These are phyloP conservation scores for Eucalyptus dawsonii DNA, from an alignment of 345 rosid species.

Conservation along the genomic window DNA sequence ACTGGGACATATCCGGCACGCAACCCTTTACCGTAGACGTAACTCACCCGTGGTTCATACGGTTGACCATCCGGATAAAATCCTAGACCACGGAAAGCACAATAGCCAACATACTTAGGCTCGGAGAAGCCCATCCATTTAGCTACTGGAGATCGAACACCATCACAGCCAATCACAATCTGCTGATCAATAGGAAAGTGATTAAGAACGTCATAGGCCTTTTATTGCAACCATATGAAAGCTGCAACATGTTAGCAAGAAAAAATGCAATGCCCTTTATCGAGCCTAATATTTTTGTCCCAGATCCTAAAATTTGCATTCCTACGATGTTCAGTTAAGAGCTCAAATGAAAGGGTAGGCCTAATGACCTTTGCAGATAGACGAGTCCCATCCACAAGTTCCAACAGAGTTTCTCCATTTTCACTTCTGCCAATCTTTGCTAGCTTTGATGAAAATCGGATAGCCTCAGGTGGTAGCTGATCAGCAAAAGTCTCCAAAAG, in stretches of 20 bases:
- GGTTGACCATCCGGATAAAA: slow-evolving; percentile 61
- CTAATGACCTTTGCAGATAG: slow-evolving; percentile 44
- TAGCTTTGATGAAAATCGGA: slow-evolving; percentile 62
- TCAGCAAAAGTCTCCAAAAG: slow-evolving; percentile 71
- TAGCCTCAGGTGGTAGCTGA: slow-evolving; percentile 50
- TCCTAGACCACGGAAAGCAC: slow-evolving; percentile 75
- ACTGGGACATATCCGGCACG: slow-evolving; percentile 87
- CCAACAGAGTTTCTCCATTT: slow-evolving; percentile 39
- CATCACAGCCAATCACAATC: slow-evolving; percentile 91
- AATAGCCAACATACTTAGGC: slow-evolving; percentile 69
- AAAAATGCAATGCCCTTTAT: background rate
- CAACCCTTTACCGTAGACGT: slow-evolving; percentile 71
- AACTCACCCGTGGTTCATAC: slow-evolving; percentile 47
- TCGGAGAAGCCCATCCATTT: slow-evolving; percentile 90
- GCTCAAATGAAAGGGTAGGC: background rate
- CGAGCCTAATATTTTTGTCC: background rate
- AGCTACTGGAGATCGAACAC: slow-evolving; percentile 64
- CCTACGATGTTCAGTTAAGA: background rate
- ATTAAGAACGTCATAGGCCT: background rate
- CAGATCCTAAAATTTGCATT: background rate
- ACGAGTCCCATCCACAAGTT: slow-evolving; percentile 48
- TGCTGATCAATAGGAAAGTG: slow-evolving; percentile 6
- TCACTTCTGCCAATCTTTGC: slow-evolving; percentile 28
- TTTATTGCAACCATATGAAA: background rate
- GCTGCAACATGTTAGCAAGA: background rate